phyloP scores from a whole-genome alignment of 2,329 filamentous ascomycete species.

The Diplodia mutila region DNA sequence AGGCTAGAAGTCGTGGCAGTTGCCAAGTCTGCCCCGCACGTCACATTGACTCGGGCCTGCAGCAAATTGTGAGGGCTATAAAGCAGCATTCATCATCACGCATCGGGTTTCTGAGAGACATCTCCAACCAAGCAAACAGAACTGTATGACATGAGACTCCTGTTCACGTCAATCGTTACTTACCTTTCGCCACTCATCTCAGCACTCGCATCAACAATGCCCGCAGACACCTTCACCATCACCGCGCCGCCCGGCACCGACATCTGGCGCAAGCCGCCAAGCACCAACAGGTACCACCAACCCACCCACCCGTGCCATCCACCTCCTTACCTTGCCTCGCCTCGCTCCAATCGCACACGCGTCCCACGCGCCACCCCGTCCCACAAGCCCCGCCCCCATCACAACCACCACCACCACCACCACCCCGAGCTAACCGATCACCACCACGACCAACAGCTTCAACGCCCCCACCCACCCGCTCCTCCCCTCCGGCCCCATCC shows the following conservation, averaged over 20 bases:
- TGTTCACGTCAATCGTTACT: not conserved
- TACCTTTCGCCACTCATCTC: not conserved
- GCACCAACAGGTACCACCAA: constrained; percentile 51
- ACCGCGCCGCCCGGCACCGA: constrained; percentile 63
- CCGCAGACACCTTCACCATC: constrained; percentile 28
- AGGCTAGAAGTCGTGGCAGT: not conserved
- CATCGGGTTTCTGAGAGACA: not conserved
- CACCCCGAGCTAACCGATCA: constrained; percentile 33
- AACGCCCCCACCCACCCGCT: constrained; percentile 52
- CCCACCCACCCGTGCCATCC: not conserved
- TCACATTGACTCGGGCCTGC: not conserved
- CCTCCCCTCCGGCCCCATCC: constrained; percentile 27
- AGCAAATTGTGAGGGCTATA: not conserved
- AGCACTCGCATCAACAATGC: not conserved
- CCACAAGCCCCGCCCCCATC: not conserved
- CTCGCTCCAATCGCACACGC: not conserved
- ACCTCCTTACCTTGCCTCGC: not conserved
- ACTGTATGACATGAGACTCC: not conserved
- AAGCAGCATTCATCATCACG: not conserved
- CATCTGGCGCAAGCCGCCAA: constrained; percentile 76
- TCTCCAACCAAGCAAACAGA: not conserved
- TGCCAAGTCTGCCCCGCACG: constrained; percentile 18
- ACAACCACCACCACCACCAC: not conserved
- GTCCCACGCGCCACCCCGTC: not conserved
- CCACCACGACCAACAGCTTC: constrained; percentile 51